These are phyloP conservation scores for Copromyces sp. DNA, from an alignment of 495 filamentous ascomycete genomes.

Conservation along the genomic window DNA sequence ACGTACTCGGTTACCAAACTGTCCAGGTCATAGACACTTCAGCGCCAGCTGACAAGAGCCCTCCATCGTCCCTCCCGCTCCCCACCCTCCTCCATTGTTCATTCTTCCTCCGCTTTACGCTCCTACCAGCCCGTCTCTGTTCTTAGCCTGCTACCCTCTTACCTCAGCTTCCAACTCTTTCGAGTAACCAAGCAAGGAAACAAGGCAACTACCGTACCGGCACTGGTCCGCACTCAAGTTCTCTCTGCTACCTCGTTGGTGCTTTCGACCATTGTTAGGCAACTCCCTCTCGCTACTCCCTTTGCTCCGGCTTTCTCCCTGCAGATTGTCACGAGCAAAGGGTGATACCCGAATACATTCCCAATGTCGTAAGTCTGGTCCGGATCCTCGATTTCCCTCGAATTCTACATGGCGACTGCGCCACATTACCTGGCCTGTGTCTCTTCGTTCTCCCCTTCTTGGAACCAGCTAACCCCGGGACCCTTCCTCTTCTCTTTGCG, in stretches of 20 bases:
- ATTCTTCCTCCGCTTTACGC: background rate
- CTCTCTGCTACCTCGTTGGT: background rate
- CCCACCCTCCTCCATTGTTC: background rate
- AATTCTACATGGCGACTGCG: background rate
- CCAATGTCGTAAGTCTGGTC: constrained; percentile 40
- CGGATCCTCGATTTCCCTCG: background rate
- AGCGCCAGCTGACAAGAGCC: background rate
- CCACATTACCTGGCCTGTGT: constrained; percentile 3
- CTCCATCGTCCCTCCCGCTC: background rate
- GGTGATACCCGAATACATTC: constrained; percentile 25
- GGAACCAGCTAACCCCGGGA: constrained; percentile 10
- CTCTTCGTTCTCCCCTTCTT: constrained; percentile 1
- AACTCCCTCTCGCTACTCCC: constrained; percentile 3
- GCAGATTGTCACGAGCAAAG: constrained; percentile 32
- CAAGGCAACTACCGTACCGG: background rate
- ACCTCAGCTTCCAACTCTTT: background rate
- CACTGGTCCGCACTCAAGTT: background rate
- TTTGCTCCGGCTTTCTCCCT: constrained; percentile 29
- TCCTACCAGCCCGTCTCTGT: background rate
- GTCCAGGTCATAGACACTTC: background rate
- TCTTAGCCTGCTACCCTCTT: background rate
- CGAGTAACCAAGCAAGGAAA: background rate
- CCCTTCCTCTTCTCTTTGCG: background rate
- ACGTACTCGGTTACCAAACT: background rate
- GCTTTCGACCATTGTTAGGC: background rate